Conservation (phyloP, 768 basidiomycete species). For the Lactarius indigo region DNA sequence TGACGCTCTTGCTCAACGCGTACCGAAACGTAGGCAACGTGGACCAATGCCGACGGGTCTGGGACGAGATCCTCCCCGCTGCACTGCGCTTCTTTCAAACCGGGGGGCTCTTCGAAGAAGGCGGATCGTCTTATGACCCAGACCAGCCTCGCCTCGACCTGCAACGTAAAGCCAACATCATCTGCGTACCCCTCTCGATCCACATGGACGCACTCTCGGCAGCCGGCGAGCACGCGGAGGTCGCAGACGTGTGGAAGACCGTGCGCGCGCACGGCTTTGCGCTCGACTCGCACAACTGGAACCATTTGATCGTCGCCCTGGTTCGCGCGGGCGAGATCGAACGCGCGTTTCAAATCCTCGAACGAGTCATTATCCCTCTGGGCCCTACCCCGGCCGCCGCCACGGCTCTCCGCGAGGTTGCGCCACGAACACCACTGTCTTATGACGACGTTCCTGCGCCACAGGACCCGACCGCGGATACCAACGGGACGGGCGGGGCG, state of each 20-base stretch:
- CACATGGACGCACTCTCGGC: conserved; percentile 72
- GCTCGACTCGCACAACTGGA: conserved; percentile 92
- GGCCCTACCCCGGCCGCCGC: conserved; percentile 21
- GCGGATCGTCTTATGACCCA: conserved; percentile 28
- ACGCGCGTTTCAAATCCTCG: conserved; percentile 78
- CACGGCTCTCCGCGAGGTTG: conserved; percentile 20
- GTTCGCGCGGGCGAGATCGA: conserved; percentile 78
- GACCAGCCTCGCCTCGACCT: conserved; percentile 14
- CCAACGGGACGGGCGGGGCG: conserved; percentile 23
- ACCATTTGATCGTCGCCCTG: conserved; percentile 71
- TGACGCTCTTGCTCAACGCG: conserved; percentile 66
- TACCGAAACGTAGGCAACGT: conserved; percentile 60
- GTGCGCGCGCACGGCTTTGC: conserved; percentile 61
- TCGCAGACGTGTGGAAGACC: conserved; percentile 64
- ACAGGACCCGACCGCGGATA: background rate
- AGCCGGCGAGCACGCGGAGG: conserved; percentile 55
- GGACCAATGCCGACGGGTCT: conserved; percentile 55
- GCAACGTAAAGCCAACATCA: conserved; percentile 46
- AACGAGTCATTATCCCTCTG: conserved; percentile 68
- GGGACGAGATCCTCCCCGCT: conserved; percentile 64
- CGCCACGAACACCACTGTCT: conserved; percentile 30
- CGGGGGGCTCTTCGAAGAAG: conserved; percentile 34
- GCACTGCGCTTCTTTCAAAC: conserved; percentile 43
- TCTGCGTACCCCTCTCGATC: conserved; percentile 77
- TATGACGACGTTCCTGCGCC: conserved; percentile 25